Evolutionary conservation across 306 rosid genomes (phyloP), one percentile per base, ranked within the genome.

Genomic region (Carpinus fangiana): DNA sequence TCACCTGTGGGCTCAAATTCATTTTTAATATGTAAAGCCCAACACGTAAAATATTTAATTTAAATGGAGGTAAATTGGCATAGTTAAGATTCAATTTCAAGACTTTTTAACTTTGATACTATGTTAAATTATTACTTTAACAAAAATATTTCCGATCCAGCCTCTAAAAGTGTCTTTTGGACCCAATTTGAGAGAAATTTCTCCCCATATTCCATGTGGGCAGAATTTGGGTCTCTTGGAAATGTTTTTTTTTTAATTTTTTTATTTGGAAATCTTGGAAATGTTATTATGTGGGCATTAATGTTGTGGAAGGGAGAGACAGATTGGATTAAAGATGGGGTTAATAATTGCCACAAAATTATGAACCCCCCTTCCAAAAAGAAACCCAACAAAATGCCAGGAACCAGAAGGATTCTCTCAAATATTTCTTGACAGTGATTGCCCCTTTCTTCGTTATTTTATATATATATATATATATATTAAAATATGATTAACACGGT

Each of bases 351-450:
- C 80, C 65, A 70, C 79, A 78, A 78, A 91, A 62, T 83, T 79
- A 87, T 73, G 70, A 65, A 56, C 79, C 82, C 26, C 26, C 45
- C 75, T 81, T 91, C 90, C 89, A 86, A 84, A 84, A 79, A 62
- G 87, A 81, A 84, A 80, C 56, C 79, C 78, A 82, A 85, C 89
- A 88, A 86, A 75, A 73, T 82, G 52, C 50, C 75, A 64, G 26
- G 76, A 56, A 84, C 75, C 78, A 81, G 72, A 65, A 62, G 86
- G 88, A 90, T 84, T 81, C 90, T 76, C 85, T 65, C 81, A 81
- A 84, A 85, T 87, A 81, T 90, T 79, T 79, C 78, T 75, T 74
- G 92, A 89, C n/a, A 78, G 84, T 54, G 93, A 89, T 81, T 66
- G 81, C 79, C 73, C 65, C 52, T 45, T 65, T 38, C 10, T 20